Conservation (phyloP, 78 protist genomes). For the Cavenderia fasciculata region DNA sequence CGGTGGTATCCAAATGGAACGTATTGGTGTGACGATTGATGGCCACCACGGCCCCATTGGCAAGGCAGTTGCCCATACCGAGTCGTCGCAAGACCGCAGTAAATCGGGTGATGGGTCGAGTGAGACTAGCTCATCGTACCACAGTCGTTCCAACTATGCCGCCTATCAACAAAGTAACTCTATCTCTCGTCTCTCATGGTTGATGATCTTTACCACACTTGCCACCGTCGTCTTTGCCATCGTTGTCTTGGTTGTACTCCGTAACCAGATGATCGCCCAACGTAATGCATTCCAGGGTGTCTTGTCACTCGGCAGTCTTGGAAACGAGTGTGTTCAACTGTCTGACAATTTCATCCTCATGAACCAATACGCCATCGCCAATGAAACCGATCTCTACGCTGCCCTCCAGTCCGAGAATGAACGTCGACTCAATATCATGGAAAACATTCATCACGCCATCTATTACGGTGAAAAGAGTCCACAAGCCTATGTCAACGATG, state of each 20-base stretch:
- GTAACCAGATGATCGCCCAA: conserved; percentile 9
- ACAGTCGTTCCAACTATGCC: background rate
- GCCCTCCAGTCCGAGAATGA: background rate
- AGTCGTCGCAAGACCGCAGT: conserved; percentile 16
- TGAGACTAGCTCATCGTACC: conserved; percentile 17
- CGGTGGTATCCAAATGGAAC: background rate
- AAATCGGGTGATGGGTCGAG: conserved; percentile 20
- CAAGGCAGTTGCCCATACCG: too few species aligned
- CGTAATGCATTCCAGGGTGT: conserved; percentile 48
- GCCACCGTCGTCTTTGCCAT: background rate
- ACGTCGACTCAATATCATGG: background rate
- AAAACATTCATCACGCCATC: conserved; percentile 43
- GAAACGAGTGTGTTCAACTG: conserved; percentile 4
- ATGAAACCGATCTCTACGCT: background rate
- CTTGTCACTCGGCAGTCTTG: conserved; percentile 35
- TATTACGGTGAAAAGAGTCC: conserved; percentile 53
- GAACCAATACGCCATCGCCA: background rate
- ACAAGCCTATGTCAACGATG: conserved; percentile 10
- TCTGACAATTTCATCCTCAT: conserved; percentile 7
- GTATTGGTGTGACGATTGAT: background rate
- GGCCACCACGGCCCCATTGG: conserved; percentile 4
- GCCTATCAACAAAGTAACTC: conserved; percentile 57
- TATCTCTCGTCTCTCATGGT: conserved; percentile 26
- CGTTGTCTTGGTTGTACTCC: conserved; percentile 7
- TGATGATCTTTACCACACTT: conserved; percentile 19